phyloP scores from a whole-genome alignment of 495 filamentous ascomycete genomes.

The Clohesyomyces aquaticus region DNA sequence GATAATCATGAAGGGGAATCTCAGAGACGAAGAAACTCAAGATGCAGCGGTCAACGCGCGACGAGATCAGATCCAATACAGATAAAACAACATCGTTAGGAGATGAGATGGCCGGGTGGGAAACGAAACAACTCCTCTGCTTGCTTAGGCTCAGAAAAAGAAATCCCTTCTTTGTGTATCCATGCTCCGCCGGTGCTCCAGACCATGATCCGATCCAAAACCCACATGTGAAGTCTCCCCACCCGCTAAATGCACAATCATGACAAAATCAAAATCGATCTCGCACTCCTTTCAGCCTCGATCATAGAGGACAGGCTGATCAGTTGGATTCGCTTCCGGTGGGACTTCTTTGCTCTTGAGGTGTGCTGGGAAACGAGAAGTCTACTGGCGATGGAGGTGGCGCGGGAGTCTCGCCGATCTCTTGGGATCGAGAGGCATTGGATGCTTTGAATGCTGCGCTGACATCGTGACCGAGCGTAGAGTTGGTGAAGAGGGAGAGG shows the following conservation, averaged over 20 bases:
- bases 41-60: conserved; percentile 37
- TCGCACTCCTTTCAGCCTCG: neutral
- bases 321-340: conserved; percentile 31
- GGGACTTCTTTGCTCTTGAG: conserved; percentile 32
- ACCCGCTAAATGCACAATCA: conserved; percentile 39
- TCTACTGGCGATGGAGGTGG: conserved; percentile 44
- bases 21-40: conserved; percentile 5
- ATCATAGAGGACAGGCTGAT: neutral
- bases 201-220: neutral
- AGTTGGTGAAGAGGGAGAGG: conserved; percentile 43
- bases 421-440: conserved; percentile 26
- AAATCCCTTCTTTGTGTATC: conserved; percentile 8
- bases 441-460: conserved; percentile 43
- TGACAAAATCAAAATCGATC: conserved; percentile 28
- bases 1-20: conserved; percentile 22
- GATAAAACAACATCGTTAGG: neutral
- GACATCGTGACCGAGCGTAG: conserved; percentile 42
- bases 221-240: neutral
- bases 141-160: neutral
- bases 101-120: neutral
- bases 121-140: neutral
- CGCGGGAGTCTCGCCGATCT: conserved; percentile 39
- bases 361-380: conserved; percentile 39
- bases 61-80: neutral
- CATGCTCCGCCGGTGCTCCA: conserved; percentile 8